A percentile compares a stretch with the other conserved stretches of the same genome.
Conservation (phyloP, 768 basidiomycete genomes). For the Suillus paluster region DNA sequence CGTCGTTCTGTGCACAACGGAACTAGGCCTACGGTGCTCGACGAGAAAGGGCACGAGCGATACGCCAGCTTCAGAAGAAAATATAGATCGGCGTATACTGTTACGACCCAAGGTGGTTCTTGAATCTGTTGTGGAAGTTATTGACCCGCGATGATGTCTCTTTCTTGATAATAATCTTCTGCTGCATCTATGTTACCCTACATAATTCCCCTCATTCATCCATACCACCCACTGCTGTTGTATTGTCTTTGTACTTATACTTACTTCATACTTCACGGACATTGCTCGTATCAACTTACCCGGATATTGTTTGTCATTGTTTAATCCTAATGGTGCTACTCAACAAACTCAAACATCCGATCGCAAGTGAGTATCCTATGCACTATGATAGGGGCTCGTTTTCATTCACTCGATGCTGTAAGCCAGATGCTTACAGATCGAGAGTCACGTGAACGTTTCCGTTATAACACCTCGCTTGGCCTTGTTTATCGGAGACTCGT, state of each 20-base stretch:
- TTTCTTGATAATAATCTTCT: neutral
- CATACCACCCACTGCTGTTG: conserved; percentile 7
- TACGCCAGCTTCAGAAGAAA: conserved; percentile 41
- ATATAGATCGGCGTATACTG: conserved; percentile 60
- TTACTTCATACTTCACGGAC: conserved; percentile 19
- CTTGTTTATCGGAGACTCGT: too few relatives aligned
- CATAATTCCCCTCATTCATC: neutral
- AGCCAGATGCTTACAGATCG: too few relatives aligned
- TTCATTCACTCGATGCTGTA: too few relatives aligned
- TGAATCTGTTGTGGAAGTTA: conserved; percentile 65
- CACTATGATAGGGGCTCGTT: too few relatives aligned
- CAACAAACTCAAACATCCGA: conserved; percentile 1
- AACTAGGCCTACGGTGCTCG: conserved; percentile 70
- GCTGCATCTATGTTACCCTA: neutral
- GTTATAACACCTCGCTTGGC: too few relatives aligned
- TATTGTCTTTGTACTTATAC: conserved; percentile 21
- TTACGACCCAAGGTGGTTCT: conserved; percentile 78
- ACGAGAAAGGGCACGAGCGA: conserved; percentile 45
- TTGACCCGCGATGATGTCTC: conserved; percentile 38
- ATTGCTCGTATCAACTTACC: conserved; percentile 7
- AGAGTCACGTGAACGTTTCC: too few relatives aligned
- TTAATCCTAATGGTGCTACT: conserved; percentile 5
- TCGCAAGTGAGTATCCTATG: too few relatives aligned
- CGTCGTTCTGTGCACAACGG: conserved; percentile 67
- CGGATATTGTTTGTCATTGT: conserved; percentile 11